A percentile compares a stretch with the other conserved stretches of the same genome.
Evolutionary conservation across 148 eudicot genomes (phyloP).

Genomic region (Rhododendron williamsianum): DNA sequence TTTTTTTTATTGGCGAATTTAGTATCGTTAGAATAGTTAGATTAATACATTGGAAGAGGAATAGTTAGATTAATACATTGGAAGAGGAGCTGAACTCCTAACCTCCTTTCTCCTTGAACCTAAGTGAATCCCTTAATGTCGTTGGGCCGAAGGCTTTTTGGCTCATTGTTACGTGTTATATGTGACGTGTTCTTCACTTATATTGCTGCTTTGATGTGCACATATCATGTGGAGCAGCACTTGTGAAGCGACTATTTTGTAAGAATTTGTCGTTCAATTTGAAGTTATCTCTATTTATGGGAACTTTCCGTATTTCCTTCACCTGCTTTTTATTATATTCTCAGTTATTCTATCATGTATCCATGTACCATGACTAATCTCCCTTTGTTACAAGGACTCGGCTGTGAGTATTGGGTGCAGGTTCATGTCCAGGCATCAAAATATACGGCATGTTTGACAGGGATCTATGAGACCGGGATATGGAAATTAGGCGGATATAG

Average conservation of each 20-base stretch:
- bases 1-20: too few species aligned
- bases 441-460: too few species aligned
- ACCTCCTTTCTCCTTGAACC: too few species aligned
- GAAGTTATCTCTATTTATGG: background rate
- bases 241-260: background rate
- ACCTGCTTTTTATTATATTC: background rate
- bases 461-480: too few species aligned
- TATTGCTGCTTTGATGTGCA: background rate
- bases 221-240: background rate
- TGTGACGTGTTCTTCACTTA: background rate
- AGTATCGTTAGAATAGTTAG: too few species aligned
- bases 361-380: background rate
- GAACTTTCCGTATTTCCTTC: background rate
- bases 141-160: too few species aligned
- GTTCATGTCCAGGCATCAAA: background rate
- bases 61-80: too few species aligned
- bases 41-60: too few species aligned
- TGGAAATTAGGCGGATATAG: too few species aligned
- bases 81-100: too few species aligned
- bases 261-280: background rate
- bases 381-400: background rate
- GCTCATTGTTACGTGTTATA: background rate
- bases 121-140: too few species aligned
- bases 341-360: background rate
- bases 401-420: background rate